Base-by-base conservation (phyloP, 73 alveolate species). In the Chromera velia region DNA sequence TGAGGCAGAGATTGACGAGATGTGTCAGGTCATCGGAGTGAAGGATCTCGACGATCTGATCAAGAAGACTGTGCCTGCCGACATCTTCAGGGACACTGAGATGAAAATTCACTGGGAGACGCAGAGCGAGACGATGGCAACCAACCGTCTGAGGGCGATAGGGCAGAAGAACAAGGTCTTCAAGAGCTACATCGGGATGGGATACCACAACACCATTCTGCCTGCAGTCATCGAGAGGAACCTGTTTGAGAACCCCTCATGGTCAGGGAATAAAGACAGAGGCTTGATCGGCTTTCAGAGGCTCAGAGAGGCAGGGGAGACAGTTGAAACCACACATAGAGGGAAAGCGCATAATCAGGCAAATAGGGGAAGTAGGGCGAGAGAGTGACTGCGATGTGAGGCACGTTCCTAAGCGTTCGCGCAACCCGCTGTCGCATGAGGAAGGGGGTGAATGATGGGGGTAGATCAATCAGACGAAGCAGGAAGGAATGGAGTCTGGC, bases 111-210 rank as follows among this genome's bases (percentile, higher is more conserved):
- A 40, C 55, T 4, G 13, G 55, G 55, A 4, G 55, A 40, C 55
- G 55, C 55, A 40, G 55, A 40, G 55, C 55, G 55, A 40, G 55
- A 40, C 55, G 55, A 13, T 40, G 22, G 13, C 13, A 13, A 40
- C 22, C 55, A 40, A 4, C 55, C 55, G 4, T 4, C 55, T 40
- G 22, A 13, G 13, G 22, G 13, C 4, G 55, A 34, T 86, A 28
- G 90, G 93, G n/a, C 72, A 80, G 70, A 88, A 82, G 81, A 94
- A 94, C 75, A 72, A 83, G 47, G 75, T 88, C 28, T 80, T 82
- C 71, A 92, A 87, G 84, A 86, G 85, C 81, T 94, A 24, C 89
- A 67, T 88, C 32, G 98, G 98, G 28, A 75, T 88, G 80, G 96
- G 94, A n/a, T 82, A 55, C 82, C 85, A 74, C 76, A 88, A 88